A percentile compares a stretch with the other conserved stretches of the same genome.
Conservation (phyloP, 108 stramenopile species). For the Pseudonitzschia multistriata region DNA sequence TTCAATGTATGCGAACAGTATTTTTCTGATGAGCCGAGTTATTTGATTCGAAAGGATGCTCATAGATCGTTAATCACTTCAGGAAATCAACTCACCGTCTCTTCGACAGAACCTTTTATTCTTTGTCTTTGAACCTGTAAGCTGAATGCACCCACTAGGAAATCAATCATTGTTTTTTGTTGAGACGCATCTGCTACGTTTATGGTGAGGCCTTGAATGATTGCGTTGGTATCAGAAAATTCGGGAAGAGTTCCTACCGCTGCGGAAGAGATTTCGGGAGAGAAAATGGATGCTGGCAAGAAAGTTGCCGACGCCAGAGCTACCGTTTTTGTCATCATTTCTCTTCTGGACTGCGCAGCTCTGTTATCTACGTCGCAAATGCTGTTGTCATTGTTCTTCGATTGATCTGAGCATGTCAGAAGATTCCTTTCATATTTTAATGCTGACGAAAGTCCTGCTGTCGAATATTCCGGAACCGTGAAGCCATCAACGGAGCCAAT, state of each 20-base stretch:
- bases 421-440: not conserved
- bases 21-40: not conserved
- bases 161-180: conserved; percentile 63
- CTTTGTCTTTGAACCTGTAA: conserved; percentile 39
- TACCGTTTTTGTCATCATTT: conserved; percentile 26
- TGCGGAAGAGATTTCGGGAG: conserved; percentile 17
- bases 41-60: not conserved
- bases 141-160: conserved; percentile 63
- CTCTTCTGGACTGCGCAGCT: not conserved
- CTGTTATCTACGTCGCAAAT: not conserved
- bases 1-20: not conserved
- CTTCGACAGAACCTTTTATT: conserved; percentile 35
- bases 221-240: conserved; percentile 61
- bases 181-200: conserved; percentile 64
- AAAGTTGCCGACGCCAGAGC: conserved; percentile 24
- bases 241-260: conserved; percentile 69
- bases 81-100: conserved; percentile 26
- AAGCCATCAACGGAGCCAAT: not conserved
- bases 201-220: conserved; percentile 65
- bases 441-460: not conserved
- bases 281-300: not conserved
- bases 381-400: not conserved
- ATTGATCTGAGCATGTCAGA: not conserved
- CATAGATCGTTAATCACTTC: not conserved
- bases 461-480: not conserved